phyloP scores from a whole-genome alignment of 768 basidiomycete species.

The Nevesoporus exiguus region DNA sequence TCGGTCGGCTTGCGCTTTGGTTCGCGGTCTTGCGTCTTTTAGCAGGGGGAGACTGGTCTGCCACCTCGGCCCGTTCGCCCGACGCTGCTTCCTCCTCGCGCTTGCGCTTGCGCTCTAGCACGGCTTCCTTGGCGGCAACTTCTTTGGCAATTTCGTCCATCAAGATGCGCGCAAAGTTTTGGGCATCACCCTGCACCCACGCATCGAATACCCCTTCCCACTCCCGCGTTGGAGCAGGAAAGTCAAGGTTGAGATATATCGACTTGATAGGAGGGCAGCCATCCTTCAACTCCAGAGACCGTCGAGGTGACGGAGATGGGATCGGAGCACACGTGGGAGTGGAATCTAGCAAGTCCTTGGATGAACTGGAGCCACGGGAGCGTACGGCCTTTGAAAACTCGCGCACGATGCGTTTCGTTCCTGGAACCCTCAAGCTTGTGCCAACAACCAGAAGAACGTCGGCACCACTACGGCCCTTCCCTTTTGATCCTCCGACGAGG shows the following conservation, averaged over 20 bases:
- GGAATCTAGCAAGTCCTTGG: slow-evolving; percentile 29
- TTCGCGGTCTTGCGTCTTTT: slow-evolving; percentile 25
- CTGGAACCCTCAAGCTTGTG: slow-evolving; percentile 84
- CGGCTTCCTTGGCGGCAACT: slow-evolving; percentile 49
- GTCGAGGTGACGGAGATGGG: slow-evolving; percentile 49
- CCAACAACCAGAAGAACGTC: slow-evolving; percentile 88
- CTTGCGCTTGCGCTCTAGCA: slow-evolving; percentile 52
- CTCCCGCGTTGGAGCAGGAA: slow-evolving; percentile 78
- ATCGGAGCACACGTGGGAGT: slow-evolving; percentile 34
- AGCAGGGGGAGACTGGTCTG: slow-evolving; percentile 15
- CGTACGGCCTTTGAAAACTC: slow-evolving; percentile 81
- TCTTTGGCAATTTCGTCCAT: slow-evolving; percentile 57
- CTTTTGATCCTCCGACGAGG: slow-evolving; percentile 64
- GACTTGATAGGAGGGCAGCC: slow-evolving; percentile 58
- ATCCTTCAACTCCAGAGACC: slow-evolving; percentile 33
- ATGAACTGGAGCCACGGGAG: slow-evolving; percentile 40
- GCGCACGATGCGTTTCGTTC: slow-evolving; percentile 87
- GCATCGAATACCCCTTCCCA: slow-evolving; percentile 91
- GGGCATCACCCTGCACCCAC: slow-evolving; percentile 88
- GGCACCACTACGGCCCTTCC: slow-evolving; percentile 67
- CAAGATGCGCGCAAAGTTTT: slow-evolving; percentile 65
- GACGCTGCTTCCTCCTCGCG: slow-evolving; percentile 46
- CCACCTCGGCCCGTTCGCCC: slow-evolving; percentile 12
- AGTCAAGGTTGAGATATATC: slow-evolving; percentile 83
- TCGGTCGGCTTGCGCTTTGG: slow-evolving; percentile 10